These are phyloP conservation scores for Rubroboletus satanas DNA, from an alignment of 768 basidiomycete species.

Conservation along the genomic window DNA sequence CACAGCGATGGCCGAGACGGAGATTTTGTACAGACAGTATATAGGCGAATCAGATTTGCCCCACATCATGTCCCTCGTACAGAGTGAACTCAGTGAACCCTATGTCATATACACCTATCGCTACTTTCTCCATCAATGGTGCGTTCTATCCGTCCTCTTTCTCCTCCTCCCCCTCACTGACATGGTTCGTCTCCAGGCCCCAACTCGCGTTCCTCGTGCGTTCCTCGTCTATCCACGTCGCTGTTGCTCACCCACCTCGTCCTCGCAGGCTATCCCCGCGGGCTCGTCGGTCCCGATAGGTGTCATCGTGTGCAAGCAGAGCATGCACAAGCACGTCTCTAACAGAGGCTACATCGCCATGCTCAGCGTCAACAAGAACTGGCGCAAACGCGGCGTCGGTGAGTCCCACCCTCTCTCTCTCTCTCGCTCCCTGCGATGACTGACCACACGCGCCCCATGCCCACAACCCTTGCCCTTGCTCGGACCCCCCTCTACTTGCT, in stretches of 20 bases:
- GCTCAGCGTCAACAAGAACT: constrained; percentile 83
- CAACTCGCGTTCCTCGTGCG: constrained; percentile 78
- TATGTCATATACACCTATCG: constrained; percentile 96
- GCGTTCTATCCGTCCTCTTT: constrained; percentile 25
- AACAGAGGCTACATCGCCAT: constrained; percentile 98
- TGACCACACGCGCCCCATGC: neutral
- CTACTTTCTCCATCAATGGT: constrained; percentile 97
- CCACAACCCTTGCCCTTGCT: constrained; percentile 5
- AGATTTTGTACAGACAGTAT: constrained; percentile 62
- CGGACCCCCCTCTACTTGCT: neutral
- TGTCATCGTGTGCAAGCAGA: constrained; percentile 97
- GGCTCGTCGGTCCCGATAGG: constrained; percentile 62
- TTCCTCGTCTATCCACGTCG: neutral
- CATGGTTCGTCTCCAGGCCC: constrained; percentile 53
- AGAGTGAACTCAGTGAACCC: constrained; percentile 91
- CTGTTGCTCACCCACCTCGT: neutral
- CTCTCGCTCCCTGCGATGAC: neutral
- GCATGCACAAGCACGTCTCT: constrained; percentile 66
- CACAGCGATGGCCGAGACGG: constrained; percentile 34
- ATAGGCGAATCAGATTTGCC: constrained; percentile 73
- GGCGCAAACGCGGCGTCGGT: constrained; percentile 92
- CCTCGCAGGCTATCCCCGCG: constrained; percentile 25
- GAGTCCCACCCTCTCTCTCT: constrained; percentile 29
- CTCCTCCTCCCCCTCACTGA: neutral
- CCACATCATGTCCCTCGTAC: constrained; percentile 82